Evolutionary conservation across 306 rosid species (phyloP).

Genomic region (Senna tora): DNA sequence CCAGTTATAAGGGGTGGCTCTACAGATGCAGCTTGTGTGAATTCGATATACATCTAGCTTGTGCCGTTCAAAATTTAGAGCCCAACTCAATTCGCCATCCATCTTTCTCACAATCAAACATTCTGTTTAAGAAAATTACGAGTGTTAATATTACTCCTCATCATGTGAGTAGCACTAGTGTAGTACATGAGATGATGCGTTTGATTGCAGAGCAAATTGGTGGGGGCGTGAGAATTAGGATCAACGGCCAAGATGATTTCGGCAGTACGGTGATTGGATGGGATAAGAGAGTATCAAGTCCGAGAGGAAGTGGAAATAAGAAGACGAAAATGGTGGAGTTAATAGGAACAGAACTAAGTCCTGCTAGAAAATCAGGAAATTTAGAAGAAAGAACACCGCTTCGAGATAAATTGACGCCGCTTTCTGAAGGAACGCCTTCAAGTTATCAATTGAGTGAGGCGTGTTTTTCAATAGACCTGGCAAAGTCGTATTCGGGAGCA

Average conservation of each 20-base stretch:
- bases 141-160: neutral
- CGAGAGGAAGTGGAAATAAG: conserved; percentile 29
- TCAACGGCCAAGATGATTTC: neutral
- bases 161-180: neutral
- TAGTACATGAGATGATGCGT: conserved; percentile 40
- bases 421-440: conserved; percentile 39
- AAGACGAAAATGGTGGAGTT: conserved; percentile 26
- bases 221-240: neutral
- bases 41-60: conserved; percentile 56
- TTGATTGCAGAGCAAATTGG: conserved; percentile 43
- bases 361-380: neutral
- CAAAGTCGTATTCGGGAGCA: conserved; percentile 42
- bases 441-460: conserved; percentile 59
- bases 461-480: conserved; percentile 67
- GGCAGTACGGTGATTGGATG: conserved; percentile 34
- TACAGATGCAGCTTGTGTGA: conserved; percentile 68
- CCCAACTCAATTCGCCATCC: conserved; percentile 2
- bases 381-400: conserved; percentile 43
- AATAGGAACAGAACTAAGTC: conserved; percentile 29
- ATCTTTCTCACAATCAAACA: conserved; percentile 30
- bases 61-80: conserved; percentile 43
- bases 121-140: conserved; percentile 25
- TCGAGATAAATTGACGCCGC: conserved; percentile 38
- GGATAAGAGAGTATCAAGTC: conserved; percentile 45
- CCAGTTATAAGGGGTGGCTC: conserved; percentile 58